Evolutionary conservation across 805 yeast genomes (phyloP).

Genomic region (Hanseniaspora clermontiae): DNA sequence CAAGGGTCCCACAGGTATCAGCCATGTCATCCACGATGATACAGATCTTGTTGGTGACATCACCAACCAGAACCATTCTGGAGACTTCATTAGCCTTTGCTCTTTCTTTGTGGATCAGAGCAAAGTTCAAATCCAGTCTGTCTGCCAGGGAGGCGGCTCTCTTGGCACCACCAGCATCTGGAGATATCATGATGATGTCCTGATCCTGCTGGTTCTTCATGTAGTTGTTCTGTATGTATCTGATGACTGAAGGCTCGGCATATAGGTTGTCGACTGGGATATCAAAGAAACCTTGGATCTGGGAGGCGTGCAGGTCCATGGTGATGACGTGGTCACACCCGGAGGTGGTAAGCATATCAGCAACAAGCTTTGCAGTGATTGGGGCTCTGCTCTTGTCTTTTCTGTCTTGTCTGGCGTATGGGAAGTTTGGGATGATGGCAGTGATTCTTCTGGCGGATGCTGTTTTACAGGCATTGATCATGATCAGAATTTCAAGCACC

Average conservation of each 20-base stretch:
- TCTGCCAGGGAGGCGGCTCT: constrained; percentile 93
- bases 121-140: constrained; percentile 79
- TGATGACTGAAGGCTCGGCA: constrained; percentile 82
- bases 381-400: constrained; percentile 95
- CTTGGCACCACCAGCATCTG: constrained; percentile 99
- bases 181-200: constrained; percentile 73
- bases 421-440: constrained; percentile 89
- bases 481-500: constrained; percentile 73
- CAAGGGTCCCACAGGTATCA: constrained; percentile 93
- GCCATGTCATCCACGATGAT: constrained; percentile 94
- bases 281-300: constrained; percentile 90
- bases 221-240: constrained; percentile 60
- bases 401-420: constrained; percentile 94
- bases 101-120: constrained; percentile 92
- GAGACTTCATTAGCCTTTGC: constrained; percentile 90
- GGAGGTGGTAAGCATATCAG: constrained; percentile 80
- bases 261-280: constrained; percentile 92
- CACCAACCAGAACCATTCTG: constrained; percentile 92
- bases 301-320: constrained; percentile 94
- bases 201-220: constrained; percentile 27
- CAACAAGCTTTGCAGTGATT: constrained; percentile 86
- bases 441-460: constrained; percentile 92
- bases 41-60: constrained; percentile 71
- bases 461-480: constrained; percentile 89
- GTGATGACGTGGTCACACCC: constrained; percentile 94